Evolutionary conservation across 768 basidiomycete species (phyloP).

Genomic region (Tylopilus subfusipes): DNA sequence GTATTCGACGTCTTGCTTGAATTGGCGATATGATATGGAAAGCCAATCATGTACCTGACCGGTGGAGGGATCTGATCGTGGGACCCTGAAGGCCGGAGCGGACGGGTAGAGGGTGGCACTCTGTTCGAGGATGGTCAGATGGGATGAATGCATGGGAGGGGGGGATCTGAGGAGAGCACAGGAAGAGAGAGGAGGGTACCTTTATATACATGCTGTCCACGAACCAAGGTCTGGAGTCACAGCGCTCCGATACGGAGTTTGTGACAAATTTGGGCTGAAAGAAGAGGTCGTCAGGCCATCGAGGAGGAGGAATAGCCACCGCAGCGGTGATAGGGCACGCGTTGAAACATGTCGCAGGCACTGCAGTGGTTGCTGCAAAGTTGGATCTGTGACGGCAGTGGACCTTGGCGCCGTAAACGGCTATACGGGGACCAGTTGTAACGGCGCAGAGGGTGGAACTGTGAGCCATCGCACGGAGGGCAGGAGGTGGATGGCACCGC

Average conservation of each 20-base stretch:
- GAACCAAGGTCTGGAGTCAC: constrained; percentile 15
- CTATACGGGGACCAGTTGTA: constrained; percentile 11
- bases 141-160: constrained; percentile 38
- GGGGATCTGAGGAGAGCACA: constrained; percentile 4
- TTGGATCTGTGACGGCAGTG: constrained; percentile 29
- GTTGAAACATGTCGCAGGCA: constrained; percentile 37
- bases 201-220: constrained; percentile 34
- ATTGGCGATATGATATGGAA: constrained; percentile 60
- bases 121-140: constrained; percentile 61
- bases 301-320: constrained; percentile 31
- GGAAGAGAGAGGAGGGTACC: constrained; percentile 1
- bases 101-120: constrained; percentile 49
- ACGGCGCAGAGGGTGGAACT: too few species aligned
- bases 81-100: constrained; percentile 58
- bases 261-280: constrained; percentile 26
- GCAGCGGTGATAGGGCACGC: constrained; percentile 31
- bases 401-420: constrained; percentile 25
- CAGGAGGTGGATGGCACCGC: constrained; percentile 7
- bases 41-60: constrained; percentile 51
- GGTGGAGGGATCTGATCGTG: constrained; percentile 43
- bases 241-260: constrained; percentile 29
- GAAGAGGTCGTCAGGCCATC: constrained; percentile 27
- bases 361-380: constrained; percentile 25
- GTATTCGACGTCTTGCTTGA: constrained; percentile 60
- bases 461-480: too few species aligned